Evolutionary conservation across 371 early-diverging fungal species (phyloP).

Genomic region (Umbelopsis sp.): DNA sequence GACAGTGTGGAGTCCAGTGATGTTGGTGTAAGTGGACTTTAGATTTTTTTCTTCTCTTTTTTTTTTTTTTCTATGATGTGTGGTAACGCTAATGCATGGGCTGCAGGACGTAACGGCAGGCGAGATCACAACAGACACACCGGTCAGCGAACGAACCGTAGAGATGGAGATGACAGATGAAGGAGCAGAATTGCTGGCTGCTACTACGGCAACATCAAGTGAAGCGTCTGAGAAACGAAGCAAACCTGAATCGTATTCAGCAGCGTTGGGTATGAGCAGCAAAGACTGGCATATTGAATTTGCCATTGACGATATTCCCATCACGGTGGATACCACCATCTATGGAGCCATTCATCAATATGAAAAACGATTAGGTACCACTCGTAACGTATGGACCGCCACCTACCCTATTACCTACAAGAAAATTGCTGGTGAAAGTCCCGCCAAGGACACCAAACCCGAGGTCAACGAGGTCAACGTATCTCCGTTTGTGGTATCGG

Average conservation of each 20-base stretch:
- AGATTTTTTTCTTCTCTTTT: no score
- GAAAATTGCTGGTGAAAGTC: constrained; percentile 24
- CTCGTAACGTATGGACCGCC: constrained; percentile 51
- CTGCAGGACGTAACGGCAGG: background rate
- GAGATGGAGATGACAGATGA: constrained; percentile 14
- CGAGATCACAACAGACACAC: background rate
- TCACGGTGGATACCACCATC: constrained; percentile 60
- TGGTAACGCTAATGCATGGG: no score
- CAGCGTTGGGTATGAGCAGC: background rate
- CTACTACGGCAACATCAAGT: background rate
- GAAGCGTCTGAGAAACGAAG: background rate
- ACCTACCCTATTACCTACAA: constrained; percentile 60
- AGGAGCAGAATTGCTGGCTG: background rate
- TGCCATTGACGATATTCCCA: constrained; percentile 47
- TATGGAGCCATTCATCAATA: constrained; percentile 66
- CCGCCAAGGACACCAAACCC: constrained; percentile 25
- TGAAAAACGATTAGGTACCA: constrained; percentile 32
- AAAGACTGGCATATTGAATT: constrained; percentile 58
- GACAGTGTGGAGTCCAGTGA: background rate
- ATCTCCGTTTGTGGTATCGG: background rate
- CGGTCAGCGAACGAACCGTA: constrained; percentile 9
- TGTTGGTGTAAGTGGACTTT: background rate
- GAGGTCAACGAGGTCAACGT: constrained; percentile 17
- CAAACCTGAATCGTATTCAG: background rate
- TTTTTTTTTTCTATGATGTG: no score